Evolutionary conservation across 2,329 filamentous ascomycete genomes (phyloP), one percentile per base, ranked within the genome.

Genomic region (Ophiosphaerella herpotricha): DNA sequence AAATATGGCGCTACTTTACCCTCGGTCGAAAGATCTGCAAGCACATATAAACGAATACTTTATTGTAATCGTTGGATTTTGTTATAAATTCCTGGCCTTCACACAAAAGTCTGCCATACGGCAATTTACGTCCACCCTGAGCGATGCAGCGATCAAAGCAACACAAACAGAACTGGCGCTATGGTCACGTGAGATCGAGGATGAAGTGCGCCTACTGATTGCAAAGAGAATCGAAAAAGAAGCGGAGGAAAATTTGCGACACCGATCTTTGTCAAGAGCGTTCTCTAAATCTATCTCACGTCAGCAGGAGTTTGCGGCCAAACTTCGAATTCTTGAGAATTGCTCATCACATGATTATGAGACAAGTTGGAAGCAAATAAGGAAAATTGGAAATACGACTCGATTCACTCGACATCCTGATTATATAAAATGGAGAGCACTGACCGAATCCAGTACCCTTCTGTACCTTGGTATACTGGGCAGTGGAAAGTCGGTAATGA

Each of bases 401-500:
- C 46, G 70, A 3, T 67, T 73, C 39, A 33, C 18, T 1, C 43
- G 54, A 40, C 41, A 4, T 21, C 6, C 47, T n/a, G 54, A 62
- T 40, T 74, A 74, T 42, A 36, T 50, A 33, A 41, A 56, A 3
- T 74, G 68, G 71, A 73, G 60, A 54, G 12, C 32, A 8, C 18
- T 35, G 21, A 9, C 43, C 16, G 21, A 43, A 24, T 60, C 67
- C 29, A 56, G 44, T 33, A 74, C 74, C 0, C 52, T 79, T 0
- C 1, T 77, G 0, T 72, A 61, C 32, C 64, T 43, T 7, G 76
- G 76, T 3, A 77, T 74, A 37, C 60, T 79, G 1, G 77, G 77
- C 3, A 73, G 71, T 0, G 77, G 77, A 0, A 79, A 79, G 48
- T 77, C 77, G 0, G 75, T 79, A 2, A 43, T 74, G 7, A 40